These are phyloP conservation scores for Aethionema arabicum DNA, from an alignment of 345 rosid genomes.

Conservation along the genomic window DNA sequence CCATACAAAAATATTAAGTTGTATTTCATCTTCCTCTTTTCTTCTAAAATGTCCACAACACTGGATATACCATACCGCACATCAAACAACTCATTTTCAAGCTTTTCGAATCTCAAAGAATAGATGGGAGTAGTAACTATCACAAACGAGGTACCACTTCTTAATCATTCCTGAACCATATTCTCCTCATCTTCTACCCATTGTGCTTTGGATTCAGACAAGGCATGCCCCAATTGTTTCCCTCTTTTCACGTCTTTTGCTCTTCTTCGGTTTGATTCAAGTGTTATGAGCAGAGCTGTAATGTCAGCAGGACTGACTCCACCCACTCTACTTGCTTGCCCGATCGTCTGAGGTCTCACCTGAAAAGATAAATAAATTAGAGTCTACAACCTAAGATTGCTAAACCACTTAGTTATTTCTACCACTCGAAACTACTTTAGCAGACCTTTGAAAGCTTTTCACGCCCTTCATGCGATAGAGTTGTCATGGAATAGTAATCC, in stretches of 20 bases:
- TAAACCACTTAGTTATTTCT: background rate
- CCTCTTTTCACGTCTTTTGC: conserved; percentile 59
- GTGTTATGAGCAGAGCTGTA: conserved; percentile 79
- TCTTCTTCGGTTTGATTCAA: conserved; percentile 73
- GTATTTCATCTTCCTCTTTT: too few species aligned
- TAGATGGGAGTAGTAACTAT: background rate
- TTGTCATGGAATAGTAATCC: conserved; percentile 85
- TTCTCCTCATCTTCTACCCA: conserved; percentile 20
- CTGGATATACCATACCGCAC: background rate
- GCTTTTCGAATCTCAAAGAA: conserved; percentile 16
- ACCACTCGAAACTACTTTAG: conserved; percentile 12
- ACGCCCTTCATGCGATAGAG: conserved; percentile 84
- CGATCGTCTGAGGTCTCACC: conserved; percentile 90
- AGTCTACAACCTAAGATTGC: conserved; percentile 12
- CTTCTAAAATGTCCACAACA: background rate
- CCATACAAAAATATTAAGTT: too few species aligned
- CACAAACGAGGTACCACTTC: background rate
- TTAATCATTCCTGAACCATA: conserved; percentile 25
- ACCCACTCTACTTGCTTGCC: conserved; percentile 93
- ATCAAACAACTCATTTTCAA: conserved; percentile 16
- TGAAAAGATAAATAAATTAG: conserved; percentile 41
- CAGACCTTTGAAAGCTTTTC: conserved; percentile 95
- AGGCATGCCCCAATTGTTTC: conserved; percentile 41
- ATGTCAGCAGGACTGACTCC: conserved; percentile 98
- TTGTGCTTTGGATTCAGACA: conserved; percentile 35